Evolutionary conservation across 23 red algal genomes (phyloP).

Genomic region (Agarophyton chilense): DNA sequence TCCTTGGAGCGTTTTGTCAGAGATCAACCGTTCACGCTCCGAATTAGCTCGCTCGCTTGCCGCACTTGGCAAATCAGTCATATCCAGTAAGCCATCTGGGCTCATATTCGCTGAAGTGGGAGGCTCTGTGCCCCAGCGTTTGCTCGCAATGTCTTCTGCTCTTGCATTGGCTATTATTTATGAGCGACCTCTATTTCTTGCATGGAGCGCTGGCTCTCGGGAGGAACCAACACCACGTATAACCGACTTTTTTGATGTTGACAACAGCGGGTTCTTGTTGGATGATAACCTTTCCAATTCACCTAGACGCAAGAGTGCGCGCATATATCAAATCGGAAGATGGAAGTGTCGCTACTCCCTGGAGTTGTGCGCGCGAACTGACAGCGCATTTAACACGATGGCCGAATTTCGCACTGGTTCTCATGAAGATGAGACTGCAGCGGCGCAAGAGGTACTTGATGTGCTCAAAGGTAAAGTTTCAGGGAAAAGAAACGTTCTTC

Average conservation of each 20-base stretch:
- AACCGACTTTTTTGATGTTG: slow-evolving; percentile 71
- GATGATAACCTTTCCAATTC: background rate
- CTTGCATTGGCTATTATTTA: slow-evolving; percentile 58
- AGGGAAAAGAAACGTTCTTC: slow-evolving; percentile 55
- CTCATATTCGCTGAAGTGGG: slow-evolving; percentile 70
- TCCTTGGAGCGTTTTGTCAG: slow-evolving; percentile 50
- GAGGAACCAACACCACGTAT: slow-evolving; percentile 58
- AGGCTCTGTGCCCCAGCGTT: slow-evolving; percentile 58
- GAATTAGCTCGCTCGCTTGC: slow-evolving; percentile 51
- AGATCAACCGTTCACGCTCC: slow-evolving; percentile 53
- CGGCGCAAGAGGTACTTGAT: slow-evolving; percentile 37
- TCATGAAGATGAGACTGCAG: slow-evolving; percentile 31
- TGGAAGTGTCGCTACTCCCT: slow-evolving; percentile 69
- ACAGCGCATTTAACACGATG: slow-evolving; percentile 62
- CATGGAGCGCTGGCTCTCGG: slow-evolving; percentile 46
- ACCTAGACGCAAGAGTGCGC: background rate
- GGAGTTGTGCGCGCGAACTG: slow-evolving; percentile 40
- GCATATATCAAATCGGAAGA: slow-evolving; percentile 61
- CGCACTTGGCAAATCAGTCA: slow-evolving; percentile 14
- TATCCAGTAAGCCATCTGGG: background rate
- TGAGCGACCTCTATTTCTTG: slow-evolving; percentile 65
- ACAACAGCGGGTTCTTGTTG: slow-evolving; percentile 27
- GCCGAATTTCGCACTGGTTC: slow-evolving; percentile 39
- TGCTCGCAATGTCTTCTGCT: slow-evolving; percentile 71
- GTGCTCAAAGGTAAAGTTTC: slow-evolving; percentile 39